Evolutionary conservation across 768 basidiomycete genomes (phyloP).

Genomic region (Serendipita indica): DNA sequence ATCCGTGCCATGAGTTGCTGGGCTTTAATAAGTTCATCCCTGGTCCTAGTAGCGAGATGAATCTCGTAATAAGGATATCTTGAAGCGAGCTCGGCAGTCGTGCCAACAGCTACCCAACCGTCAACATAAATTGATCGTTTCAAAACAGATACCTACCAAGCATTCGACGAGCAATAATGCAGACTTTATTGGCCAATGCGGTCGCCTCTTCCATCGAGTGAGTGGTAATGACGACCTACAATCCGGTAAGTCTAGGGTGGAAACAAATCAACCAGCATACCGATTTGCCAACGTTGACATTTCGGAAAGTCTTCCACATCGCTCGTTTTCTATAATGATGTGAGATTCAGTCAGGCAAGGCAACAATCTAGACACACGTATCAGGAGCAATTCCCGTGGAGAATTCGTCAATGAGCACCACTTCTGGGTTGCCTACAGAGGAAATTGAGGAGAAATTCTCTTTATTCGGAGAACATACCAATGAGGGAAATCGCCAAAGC

Average conservation of each 20-base stretch:
- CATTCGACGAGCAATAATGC: slow-evolving; percentile 56
- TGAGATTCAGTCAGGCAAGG: not conserved
- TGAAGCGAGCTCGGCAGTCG: slow-evolving; percentile 43
- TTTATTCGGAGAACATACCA: slow-evolving; percentile 28
- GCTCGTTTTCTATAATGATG: slow-evolving; percentile 38
- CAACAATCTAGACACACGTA: slow-evolving; percentile 24
- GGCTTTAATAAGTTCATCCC: slow-evolving; percentile 43
- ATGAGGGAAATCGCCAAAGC: slow-evolving; percentile 63
- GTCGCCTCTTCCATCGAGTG: slow-evolving; percentile 76
- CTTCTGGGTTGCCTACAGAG: slow-evolving; percentile 52
- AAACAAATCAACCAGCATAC: slow-evolving; percentile 20
- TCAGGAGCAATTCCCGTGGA: slow-evolving; percentile 72
- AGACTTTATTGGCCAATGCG: slow-evolving; percentile 59
- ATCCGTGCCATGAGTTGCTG: slow-evolving; percentile 45
- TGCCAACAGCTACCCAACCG: slow-evolving; percentile 41
- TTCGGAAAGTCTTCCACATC: slow-evolving; percentile 62
- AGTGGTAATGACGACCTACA: not conserved
- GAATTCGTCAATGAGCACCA: slow-evolving; percentile 70
- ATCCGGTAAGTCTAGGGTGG: not conserved
- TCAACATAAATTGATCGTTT: not conserved
- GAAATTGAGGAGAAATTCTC: not conserved
- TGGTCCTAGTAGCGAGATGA: slow-evolving; percentile 52
- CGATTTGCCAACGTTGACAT: slow-evolving; percentile 50
- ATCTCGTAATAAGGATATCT: slow-evolving; percentile 65
- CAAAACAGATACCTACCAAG: slow-evolving; percentile 32